These are phyloP conservation scores for Cochlearia excelsa DNA, from an alignment of 345 rosid genomes.

Conservation along the genomic window DNA sequence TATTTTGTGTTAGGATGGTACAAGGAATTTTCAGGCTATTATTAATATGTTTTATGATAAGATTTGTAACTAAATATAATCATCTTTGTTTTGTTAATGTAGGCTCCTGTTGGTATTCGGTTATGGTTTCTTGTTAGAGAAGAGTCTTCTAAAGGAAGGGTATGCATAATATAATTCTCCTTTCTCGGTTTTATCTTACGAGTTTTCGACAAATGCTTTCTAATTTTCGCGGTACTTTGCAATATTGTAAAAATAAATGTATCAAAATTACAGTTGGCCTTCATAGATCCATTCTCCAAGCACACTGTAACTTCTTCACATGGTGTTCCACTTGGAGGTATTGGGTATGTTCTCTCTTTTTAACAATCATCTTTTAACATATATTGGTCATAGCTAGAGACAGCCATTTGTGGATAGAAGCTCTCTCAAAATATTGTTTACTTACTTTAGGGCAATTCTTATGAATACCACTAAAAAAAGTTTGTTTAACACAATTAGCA, in stretches of 20 bases:
- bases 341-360: constrained; percentile 56
- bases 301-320: constrained; percentile 56
- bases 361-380: neutral
- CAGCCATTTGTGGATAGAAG: too few species aligned
- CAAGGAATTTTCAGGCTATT: neutral
- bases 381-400: neutral
- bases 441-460: too few species aligned
- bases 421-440: too few species aligned
- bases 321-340: constrained; percentile 81
- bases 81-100: constrained; percentile 23
- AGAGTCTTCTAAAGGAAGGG: constrained; percentile 67
- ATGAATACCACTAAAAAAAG: too few species aligned
- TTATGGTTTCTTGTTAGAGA: constrained; percentile 53
- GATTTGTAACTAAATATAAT: too few species aligned
- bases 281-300: constrained; percentile 65
- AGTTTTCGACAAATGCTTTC: constrained; percentile 14
- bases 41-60: neutral
- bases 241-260: constrained; percentile 7
- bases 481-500: too few species aligned
- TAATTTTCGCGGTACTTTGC: neutral
- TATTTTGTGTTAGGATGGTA: neutral
- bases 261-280: constrained; percentile 40
- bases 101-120: constrained; percentile 89
- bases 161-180: constrained; percentile 26
- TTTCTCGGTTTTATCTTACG: neutral